Base-by-base conservation (phyloP, 2,329 filamentous ascomycete genomes). In the Curvularia verruculosa region DNA sequence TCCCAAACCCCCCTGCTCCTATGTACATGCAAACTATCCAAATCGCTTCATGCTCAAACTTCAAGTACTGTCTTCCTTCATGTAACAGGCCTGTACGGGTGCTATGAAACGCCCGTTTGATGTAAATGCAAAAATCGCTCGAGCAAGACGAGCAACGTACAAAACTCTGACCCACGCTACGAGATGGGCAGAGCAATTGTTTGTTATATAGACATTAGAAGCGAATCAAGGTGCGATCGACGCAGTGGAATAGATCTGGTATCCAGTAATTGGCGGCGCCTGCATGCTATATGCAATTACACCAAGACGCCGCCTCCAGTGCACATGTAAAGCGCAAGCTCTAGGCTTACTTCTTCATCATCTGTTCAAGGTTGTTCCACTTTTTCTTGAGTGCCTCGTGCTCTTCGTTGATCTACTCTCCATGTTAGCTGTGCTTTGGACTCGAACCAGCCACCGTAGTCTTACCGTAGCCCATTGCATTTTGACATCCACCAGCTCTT, bases 381-480 rank as follows among this genome's bases (percentile, higher is more conserved):
- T 80, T 81, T 69, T 82, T 79, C 69, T 80, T 80, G 54, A 82
- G 71, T 7, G 70, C 70, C 52, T 83, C 81, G 64, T 81, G 74
- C 54, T 83, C 80, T 50, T 79, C 75, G 63, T 81, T 80, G 53
- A 79, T 76, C 80, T 82, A 36, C 19, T 1, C 13, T 8, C 36
- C n/a, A n/a, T 24, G 54, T 73, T 63, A 75, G 67, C 41, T 18
- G 40, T 49, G 23, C 19, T 13, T 41, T n/a, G 21, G 7, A 31
- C 37, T 12, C 12, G 12, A 4, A 15, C 18, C 28, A 18, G 26
- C 26, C 8, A 28, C 36, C 31, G 43, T 19, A 39, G 34, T 81
- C 88, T 82, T 83, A 96, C 94, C 88, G 97, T 92, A 52, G 95
- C 95, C 80, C 93, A 92, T 71, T 87, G 86, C 90, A 99, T 90